Evolutionary conservation across 2,329 filamentous ascomycete genomes (phyloP).

Genomic region (Madurella mycetomatis): DNA sequence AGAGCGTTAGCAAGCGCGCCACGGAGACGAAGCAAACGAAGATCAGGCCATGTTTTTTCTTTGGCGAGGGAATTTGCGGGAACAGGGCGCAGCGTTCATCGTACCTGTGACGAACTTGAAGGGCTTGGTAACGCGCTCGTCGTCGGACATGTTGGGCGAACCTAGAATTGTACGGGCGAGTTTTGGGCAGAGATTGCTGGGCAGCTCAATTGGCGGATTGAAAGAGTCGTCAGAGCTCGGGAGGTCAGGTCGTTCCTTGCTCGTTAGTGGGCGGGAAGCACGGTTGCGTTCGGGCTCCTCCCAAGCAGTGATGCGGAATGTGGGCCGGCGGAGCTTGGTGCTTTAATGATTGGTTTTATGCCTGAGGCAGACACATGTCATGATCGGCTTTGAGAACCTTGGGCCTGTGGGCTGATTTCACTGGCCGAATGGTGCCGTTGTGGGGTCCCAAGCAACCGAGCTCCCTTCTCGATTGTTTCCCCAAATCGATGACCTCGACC

Average conservation of each 20-base stretch:
- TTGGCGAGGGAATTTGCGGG: slow-evolving; percentile 25
- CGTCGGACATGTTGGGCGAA: slow-evolving; percentile 79
- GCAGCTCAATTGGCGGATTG: slow-evolving; percentile 31
- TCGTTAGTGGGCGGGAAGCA: not conserved
- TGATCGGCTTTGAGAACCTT: slow-evolving; percentile 7
- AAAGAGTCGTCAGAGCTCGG: slow-evolving; percentile 21
- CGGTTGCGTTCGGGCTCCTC: slow-evolving; percentile 11
- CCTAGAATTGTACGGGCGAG: slow-evolving; percentile 29
- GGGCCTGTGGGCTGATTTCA: slow-evolving; percentile 21
- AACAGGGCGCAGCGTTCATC: slow-evolving; percentile 39
- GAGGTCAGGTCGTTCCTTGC: slow-evolving; percentile 15
- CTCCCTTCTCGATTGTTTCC: slow-evolving; percentile 6
- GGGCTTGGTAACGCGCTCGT: slow-evolving; percentile 88
- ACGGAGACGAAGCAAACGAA: slow-evolving; percentile 7
- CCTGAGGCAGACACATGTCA: slow-evolving; percentile 13
- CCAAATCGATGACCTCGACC: slow-evolving; percentile 14
- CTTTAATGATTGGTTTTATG: slow-evolving; percentile 8
- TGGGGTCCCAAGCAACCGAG: slow-evolving; percentile 14
- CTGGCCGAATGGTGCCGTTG: slow-evolving; percentile 11
- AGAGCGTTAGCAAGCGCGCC: slow-evolving; percentile 24
- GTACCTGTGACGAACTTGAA: slow-evolving; percentile 99
- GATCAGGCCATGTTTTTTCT: slow-evolving; percentile 29
- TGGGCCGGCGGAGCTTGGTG: slow-evolving; percentile 17
- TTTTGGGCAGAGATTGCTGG: slow-evolving; percentile 36
- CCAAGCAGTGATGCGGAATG: slow-evolving; percentile 15